Base-by-base conservation (phyloP, 163 green algal genomes). In the Smithsoniella earleae region DNA sequence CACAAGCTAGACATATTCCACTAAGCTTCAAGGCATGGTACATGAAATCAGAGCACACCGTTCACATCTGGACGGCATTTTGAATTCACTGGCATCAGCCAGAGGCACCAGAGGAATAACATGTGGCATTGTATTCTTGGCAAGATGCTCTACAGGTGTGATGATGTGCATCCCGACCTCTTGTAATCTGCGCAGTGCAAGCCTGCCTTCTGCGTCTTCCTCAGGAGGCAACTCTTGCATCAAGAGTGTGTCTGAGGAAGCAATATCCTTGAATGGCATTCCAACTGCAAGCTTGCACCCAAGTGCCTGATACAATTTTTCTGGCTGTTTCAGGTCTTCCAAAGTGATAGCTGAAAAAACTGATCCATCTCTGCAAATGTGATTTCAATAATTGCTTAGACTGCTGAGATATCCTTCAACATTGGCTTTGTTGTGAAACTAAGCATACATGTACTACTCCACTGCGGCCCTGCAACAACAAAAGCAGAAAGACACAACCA, bases 251-350 rank as follows among this genome's bases (percentile, higher is more conserved):
- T 90, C 80, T 0, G 82, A 82, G 28, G 92, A 97, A 46, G 91
- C 92, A 40, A 97, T 90, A 83, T 98, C 94, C 82, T 97, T 97
- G 87, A 98, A 97, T 13, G 94, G 95, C 91, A 99, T 97, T 66
- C 94, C 95, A 66, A 99, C 92, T 1, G 85, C 89, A 81, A 97
- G 79, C 89, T 98, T 98, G 80, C 78, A 82, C 2, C 91, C 93
- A 52, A 98, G 87, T 49, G 83, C 79, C 58, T 84, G 80, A 87
- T 98, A 98, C 54, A 92, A 74, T 43, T 55, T 62, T 40, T 81
- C 79, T 28, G 77, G 75, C 46, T 80, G 40, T 22, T 45, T 46
- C 64, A 86, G 72, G 27, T 84, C 77, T 73, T 86, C 62, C 20
- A 91, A 66, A 2, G 75, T 84, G 13, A 98, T 83, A 0, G 85